phyloP scores from a whole-genome alignment of 75 land plant species.

The Cunninghamia lanceolata region DNA sequence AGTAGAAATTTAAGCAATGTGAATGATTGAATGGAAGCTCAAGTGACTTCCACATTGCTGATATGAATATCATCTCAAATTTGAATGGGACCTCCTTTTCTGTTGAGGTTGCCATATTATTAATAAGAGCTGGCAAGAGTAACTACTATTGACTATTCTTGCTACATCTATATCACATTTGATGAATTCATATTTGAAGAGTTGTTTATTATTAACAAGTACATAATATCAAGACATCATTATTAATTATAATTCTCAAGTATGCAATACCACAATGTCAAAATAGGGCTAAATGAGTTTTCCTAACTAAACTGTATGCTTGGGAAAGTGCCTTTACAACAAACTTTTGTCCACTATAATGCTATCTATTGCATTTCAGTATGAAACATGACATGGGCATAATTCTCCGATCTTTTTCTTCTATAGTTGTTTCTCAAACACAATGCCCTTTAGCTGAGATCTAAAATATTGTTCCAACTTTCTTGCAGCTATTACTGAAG shows the following conservation, averaged over 20 bases:
- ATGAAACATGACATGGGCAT: background rate
- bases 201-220: too few species aligned
- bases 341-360: background rate
- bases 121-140: too few species aligned
- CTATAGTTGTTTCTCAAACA: background rate
- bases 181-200: background rate
- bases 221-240: too few species aligned
- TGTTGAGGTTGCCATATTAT: too few species aligned
- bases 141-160: too few species aligned
- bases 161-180: background rate
- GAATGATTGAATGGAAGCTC: too few species aligned
- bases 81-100: too few species aligned
- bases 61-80: too few species aligned
- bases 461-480: background rate
- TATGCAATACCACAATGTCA: background rate
- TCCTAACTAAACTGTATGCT: background rate
- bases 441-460: background rate
- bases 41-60: too few species aligned
- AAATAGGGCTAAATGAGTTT: background rate
- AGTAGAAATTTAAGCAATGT: too few species aligned
- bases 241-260: too few species aligned
- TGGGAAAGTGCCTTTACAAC: background rate
- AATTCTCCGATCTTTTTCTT: background rate
- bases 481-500: background rate
- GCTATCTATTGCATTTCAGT: background rate